These are phyloP conservation scores for Homolaphlyctis polyrhiza DNA, from an alignment of 371 early-diverging fungal species.

Conservation along the genomic window DNA sequence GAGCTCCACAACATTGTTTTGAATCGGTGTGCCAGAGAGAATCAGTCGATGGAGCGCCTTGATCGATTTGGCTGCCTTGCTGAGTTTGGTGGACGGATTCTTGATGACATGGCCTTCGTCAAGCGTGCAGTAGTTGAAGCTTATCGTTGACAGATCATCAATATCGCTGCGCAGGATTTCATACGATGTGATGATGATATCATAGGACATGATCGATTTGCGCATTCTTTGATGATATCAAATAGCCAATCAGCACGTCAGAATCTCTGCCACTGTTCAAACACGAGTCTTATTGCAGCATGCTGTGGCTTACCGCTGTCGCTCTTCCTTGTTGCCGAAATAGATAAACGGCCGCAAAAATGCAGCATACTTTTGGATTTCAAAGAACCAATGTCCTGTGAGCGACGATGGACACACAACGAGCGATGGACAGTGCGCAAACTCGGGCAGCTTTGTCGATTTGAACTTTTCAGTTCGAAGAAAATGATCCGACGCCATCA, in stretches of 20 bases:
- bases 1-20: conserved; percentile 96
- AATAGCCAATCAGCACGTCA: background rate
- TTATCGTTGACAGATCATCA: conserved; percentile 58
- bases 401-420: conserved; percentile 97
- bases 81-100: conserved; percentile 93
- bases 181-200: conserved; percentile 92
- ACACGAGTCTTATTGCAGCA: background rate
- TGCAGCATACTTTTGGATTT: conserved; percentile 77
- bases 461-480: conserved; percentile 55
- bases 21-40: conserved; percentile 98
- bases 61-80: conserved; percentile 78
- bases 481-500: conserved; percentile 85
- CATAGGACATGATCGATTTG: conserved; percentile 39
- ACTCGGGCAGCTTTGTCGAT: conserved; percentile 62
- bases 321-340: conserved; percentile 74
- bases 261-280: background rate
- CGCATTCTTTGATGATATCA: conserved; percentile 21
- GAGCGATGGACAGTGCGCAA: conserved; percentile 70
- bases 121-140: conserved; percentile 95
- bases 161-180: conserved; percentile 96
- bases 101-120: conserved; percentile 99
- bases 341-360: conserved; percentile 78
- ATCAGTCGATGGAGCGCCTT: conserved; percentile 86
- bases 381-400: conserved; percentile 97
- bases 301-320: conserved; percentile 51